Evolutionary conservation across 73 alveolate genomes (phyloP).

Genomic region (Loxodes magnus): DNA sequence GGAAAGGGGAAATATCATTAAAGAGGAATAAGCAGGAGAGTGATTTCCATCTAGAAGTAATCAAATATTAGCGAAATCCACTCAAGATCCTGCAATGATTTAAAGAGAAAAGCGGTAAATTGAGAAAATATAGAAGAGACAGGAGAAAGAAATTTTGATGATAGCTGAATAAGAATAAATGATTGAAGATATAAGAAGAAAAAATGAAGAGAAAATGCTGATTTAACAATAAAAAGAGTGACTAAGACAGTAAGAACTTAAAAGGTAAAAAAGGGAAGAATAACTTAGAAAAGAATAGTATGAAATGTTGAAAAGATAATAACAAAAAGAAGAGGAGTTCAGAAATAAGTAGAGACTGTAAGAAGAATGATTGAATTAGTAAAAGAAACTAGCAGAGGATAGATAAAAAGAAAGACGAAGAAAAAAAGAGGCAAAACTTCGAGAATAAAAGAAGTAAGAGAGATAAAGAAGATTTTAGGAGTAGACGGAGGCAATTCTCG

Average conservation of each 20-base stretch:
- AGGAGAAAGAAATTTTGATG: conserved; percentile 3
- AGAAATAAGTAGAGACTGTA: conserved; percentile 21
- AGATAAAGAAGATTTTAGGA: conserved; percentile 14
- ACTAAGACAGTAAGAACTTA: conserved; percentile 23
- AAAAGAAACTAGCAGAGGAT: conserved; percentile 13
- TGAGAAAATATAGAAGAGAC: conserved; percentile 21
- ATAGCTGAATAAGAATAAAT: conserved; percentile 22
- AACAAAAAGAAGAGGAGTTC: conserved; percentile 28
- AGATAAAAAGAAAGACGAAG: conserved; percentile 12
- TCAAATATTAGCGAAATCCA: conserved; percentile 24
- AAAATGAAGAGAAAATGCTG: conserved; percentile 22
- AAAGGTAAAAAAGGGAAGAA: conserved; percentile 34
- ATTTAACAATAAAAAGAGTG: conserved; percentile 25
- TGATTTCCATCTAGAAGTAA: conserved; percentile 12
- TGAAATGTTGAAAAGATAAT: conserved; percentile 23
- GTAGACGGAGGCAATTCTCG: conserved; percentile 15
- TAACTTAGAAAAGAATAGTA: conserved; percentile 26
- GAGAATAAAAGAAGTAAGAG: conserved; percentile 17
- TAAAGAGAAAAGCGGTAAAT: conserved; percentile 35
- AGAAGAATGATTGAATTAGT: conserved; percentile 20
- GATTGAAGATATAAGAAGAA: conserved; percentile 10
- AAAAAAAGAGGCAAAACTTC: conserved; percentile 9
- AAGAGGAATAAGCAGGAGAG: conserved; percentile 13
- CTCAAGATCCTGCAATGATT: too few relatives aligned
- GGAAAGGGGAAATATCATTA: conserved; percentile 25